Conservation (phyloP, 1,284 basidiomycete species). For the Sphaerobolus stellatus region DNA sequence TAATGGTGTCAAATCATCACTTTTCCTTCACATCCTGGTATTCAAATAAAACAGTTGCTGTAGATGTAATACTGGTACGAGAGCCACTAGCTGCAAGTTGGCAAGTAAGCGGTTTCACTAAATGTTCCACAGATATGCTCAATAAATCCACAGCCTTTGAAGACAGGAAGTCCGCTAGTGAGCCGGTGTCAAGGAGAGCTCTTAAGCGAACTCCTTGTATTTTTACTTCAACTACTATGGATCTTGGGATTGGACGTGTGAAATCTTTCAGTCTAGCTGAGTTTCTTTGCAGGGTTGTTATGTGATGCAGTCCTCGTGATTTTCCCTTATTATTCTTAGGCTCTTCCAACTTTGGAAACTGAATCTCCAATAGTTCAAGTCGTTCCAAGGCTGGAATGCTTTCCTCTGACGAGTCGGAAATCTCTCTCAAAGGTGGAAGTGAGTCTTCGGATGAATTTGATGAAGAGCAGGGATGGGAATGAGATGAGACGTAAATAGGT, state of each 20-base stretch:
- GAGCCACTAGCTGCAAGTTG: constrained; percentile 6
- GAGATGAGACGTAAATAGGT: too few species aligned
- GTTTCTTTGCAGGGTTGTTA: neutral
- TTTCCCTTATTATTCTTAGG: too few species aligned
- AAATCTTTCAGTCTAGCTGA: neutral
- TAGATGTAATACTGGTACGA: constrained; percentile 3
- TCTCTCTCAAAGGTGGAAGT: too few species aligned
- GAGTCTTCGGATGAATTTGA: too few species aligned
- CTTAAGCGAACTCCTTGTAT: neutral
- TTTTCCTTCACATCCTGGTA: constrained; percentile 8
- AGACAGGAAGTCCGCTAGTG: constrained; percentile 10
- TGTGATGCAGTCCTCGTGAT: too few species aligned
- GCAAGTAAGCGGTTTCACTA: constrained; percentile 6
- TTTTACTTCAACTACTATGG: neutral
- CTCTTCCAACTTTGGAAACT: too few species aligned
- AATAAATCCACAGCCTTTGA: constrained; percentile 11
- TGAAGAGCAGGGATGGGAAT: too few species aligned
- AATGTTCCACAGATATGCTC: constrained; percentile 1
- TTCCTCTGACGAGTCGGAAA: too few species aligned
- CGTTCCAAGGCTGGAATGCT: too few species aligned
- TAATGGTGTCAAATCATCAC: constrained; percentile 29
- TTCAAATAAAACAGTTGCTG: neutral
- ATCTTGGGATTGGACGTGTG: neutral
- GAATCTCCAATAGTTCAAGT: too few species aligned
- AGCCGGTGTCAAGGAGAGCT: neutral